Conservation (phyloP, 805 yeast species). For the Soucietia sequanensis region DNA sequence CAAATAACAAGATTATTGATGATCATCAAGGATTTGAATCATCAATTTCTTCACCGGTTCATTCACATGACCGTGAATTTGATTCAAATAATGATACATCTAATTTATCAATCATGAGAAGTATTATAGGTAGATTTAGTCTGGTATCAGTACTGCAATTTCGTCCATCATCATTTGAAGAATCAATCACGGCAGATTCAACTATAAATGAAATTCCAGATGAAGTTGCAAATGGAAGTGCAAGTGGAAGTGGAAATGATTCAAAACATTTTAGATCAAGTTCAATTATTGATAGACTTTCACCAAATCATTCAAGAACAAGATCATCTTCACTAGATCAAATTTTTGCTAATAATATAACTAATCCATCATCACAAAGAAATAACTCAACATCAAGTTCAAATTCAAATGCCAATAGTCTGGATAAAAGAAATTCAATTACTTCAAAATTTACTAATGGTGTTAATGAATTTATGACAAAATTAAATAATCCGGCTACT, state of each 20-base stretch:
- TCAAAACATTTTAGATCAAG: slow-evolving; percentile 10
- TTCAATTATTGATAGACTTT: slow-evolving; percentile 27
- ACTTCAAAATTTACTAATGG: slow-evolving; percentile 42
- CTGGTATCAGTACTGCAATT: slow-evolving; percentile 27
- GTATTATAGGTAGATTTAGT: slow-evolving; percentile 34
- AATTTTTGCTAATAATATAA: slow-evolving; percentile 2
- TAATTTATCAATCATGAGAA: slow-evolving; percentile 31
- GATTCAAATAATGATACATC: slow-evolving; percentile 21
- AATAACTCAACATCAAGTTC: slow-evolving; percentile 4
- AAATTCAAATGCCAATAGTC: slow-evolving; percentile 8
- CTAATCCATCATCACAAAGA: slow-evolving; percentile 5
- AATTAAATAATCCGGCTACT: slow-evolving; percentile 30
- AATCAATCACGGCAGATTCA: not conserved
- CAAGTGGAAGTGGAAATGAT: not conserved
- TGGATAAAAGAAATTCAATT: slow-evolving; percentile 28
- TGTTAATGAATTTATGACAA: slow-evolving; percentile 42
- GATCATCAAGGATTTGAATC: slow-evolving; percentile 21
- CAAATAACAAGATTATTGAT: no score
- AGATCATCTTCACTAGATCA: slow-evolving; percentile 37
- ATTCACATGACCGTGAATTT: slow-evolving; percentile 4
- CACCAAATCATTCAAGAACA: slow-evolving; percentile 38
- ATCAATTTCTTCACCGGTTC: slow-evolving; percentile 10
- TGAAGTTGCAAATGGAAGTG: no score
- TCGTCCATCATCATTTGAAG: slow-evolving; percentile 4
- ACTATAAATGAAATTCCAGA: no score